Percentiles rank a stretch among this genome's conserved stretches.
phyloP scores from a whole-genome alignment of 2,329 filamentous ascomycete species.

The Botrytis aclada region DNA sequence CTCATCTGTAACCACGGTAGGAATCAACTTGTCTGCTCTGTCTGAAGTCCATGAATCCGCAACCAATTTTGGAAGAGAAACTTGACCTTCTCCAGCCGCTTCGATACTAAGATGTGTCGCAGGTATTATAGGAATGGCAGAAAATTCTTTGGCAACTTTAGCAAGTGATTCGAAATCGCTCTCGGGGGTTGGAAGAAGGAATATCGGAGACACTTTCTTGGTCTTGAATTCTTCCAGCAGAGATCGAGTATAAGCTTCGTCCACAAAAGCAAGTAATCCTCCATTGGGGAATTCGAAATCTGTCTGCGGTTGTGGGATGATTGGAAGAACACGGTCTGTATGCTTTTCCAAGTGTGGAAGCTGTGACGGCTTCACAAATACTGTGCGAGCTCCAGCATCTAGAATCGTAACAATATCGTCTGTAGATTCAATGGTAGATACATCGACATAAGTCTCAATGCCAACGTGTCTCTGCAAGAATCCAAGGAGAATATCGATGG shows the following conservation, averaged over 20 bases:
- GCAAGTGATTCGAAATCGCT: slow-evolving; percentile 26
- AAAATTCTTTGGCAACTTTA: slow-evolving; percentile 28
- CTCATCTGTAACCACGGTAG: slow-evolving; percentile 90
- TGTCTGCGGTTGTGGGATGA: slow-evolving; percentile 31
- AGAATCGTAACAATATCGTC: slow-evolving; percentile 78
- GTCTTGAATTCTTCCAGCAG: slow-evolving; percentile 30
- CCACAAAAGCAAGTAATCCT: slow-evolving; percentile 39
- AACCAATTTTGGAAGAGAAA: slow-evolving; percentile 70
- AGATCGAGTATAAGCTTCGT: slow-evolving; percentile 41
- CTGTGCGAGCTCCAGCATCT: slow-evolving; percentile 78
- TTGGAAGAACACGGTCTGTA: slow-evolving; percentile 54
- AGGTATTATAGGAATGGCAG: slow-evolving; percentile 70
- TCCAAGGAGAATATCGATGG: slow-evolving; percentile 34
- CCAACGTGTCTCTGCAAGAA: slow-evolving; percentile 51
- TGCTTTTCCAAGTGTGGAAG: slow-evolving; percentile 57
- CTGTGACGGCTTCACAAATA: slow-evolving; percentile 74
- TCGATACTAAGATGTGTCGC: slow-evolving; percentile 65
- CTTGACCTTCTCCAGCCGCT: slow-evolving; percentile 54
- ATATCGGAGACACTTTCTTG: slow-evolving; percentile 35
- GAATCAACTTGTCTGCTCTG: slow-evolving; percentile 75
- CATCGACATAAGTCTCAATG: slow-evolving; percentile 71
- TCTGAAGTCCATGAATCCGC: slow-evolving; percentile 76
- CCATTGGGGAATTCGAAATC: slow-evolving; percentile 29
- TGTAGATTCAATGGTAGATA: slow-evolving; percentile 61
- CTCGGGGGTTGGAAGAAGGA: slow-evolving; percentile 26